A percentile compares a stretch with the other conserved stretches of the same genome.
Conservation (phyloP, 148 eudicot species). For the Dianthus caryophyllus region DNA sequence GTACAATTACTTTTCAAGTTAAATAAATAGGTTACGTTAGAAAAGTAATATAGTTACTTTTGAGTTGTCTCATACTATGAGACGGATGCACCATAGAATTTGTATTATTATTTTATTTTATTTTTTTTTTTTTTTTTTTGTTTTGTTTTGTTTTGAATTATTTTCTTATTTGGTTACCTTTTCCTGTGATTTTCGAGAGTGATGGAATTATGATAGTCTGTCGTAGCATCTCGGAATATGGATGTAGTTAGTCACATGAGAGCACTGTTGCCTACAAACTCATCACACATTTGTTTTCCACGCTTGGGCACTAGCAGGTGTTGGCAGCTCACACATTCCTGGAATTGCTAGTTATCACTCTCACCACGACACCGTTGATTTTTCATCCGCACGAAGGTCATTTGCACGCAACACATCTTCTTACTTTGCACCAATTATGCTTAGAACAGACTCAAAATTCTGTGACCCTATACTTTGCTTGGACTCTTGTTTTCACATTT, state of each 20-base stretch:
- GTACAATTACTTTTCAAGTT: too few relatives aligned
- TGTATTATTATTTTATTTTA: too few relatives aligned
- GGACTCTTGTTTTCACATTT: too few relatives aligned
- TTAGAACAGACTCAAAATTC: slow-evolving; percentile 19
- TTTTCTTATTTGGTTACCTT: background rate
- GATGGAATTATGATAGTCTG: slow-evolving; percentile 2
- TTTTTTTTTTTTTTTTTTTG: too few relatives aligned
- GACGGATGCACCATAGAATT: too few relatives aligned
- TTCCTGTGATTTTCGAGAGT: background rate
- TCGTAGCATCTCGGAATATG: slow-evolving; percentile 15
- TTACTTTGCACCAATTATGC: slow-evolving; percentile 19
- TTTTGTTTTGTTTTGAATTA: too few relatives aligned
- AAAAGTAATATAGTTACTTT: too few relatives aligned
- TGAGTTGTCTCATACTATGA: too few relatives aligned
- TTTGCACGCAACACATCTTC: slow-evolving; percentile 88
- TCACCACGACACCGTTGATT: slow-evolving; percentile 93
- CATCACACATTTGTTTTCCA: slow-evolving; percentile 89
- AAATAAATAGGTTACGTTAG: too few relatives aligned
- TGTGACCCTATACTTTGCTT: slow-evolving; percentile 7
- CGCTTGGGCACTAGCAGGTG: slow-evolving; percentile 97
- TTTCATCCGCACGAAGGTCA: slow-evolving; percentile 98
- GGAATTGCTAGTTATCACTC: slow-evolving; percentile 95
- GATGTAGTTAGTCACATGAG: slow-evolving; percentile 50
- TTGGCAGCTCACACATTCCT: slow-evolving; percentile 91
- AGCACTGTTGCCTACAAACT: slow-evolving; percentile 65